Conservation (phyloP, 352 stramenopile species). For the Phytophthora agathidicida region DNA sequence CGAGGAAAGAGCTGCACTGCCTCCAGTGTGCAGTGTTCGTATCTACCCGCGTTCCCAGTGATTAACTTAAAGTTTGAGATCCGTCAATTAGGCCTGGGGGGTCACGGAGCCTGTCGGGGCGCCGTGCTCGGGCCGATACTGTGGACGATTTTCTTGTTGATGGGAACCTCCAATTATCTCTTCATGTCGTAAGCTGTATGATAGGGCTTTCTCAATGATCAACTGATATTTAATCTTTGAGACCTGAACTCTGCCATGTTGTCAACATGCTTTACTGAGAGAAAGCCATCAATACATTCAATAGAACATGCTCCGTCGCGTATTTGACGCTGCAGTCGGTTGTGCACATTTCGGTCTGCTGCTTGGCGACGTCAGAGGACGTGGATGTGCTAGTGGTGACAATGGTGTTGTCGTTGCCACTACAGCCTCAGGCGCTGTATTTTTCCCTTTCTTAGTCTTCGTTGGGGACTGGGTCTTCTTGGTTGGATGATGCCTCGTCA, state of each 20-base stretch:
- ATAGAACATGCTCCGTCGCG: slow-evolving; percentile 25
- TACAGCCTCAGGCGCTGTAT: background rate
- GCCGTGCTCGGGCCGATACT: slow-evolving; percentile 51
- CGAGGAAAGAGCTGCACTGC: no score
- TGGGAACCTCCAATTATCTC: slow-evolving; percentile 32
- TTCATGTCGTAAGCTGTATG: background rate
- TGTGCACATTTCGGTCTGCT: background rate
- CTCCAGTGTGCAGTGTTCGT: no score
- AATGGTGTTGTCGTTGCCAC: no score
- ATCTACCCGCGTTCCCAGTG: slow-evolving; percentile 46
- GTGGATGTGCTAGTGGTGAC: background rate
- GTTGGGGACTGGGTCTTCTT: slow-evolving; percentile 4
- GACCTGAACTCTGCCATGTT: slow-evolving; percentile 70
- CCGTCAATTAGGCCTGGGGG: slow-evolving; percentile 59
- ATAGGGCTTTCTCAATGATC: slow-evolving; percentile 66
- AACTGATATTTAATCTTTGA: slow-evolving; percentile 90
- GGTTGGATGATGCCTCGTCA: slow-evolving; percentile 13
- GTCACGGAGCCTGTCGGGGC: slow-evolving; percentile 28
- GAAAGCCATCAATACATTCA: slow-evolving; percentile 36
- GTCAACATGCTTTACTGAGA: slow-evolving; percentile 73
- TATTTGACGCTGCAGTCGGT: background rate
- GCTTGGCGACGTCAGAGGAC: slow-evolving; percentile 17
- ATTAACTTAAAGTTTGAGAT: slow-evolving; percentile 91
- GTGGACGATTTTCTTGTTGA: slow-evolving; percentile 80
- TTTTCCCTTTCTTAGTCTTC: slow-evolving; percentile 11